These are phyloP conservation scores for Gleditsia sinensis DNA, from an alignment of 306 rosid genomes.

Conservation along the genomic window DNA sequence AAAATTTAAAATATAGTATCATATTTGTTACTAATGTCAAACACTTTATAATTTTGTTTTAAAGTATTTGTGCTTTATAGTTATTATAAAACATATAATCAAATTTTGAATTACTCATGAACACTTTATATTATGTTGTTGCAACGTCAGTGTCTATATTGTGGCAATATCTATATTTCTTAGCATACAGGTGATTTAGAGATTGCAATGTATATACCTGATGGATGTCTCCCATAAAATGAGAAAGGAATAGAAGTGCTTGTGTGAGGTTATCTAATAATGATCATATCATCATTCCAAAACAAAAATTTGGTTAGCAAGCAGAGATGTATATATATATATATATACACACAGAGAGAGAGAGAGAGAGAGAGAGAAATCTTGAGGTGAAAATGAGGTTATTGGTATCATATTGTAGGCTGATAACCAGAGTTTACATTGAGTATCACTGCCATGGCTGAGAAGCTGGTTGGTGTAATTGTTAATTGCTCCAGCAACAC, in stretches of 20 bases:
- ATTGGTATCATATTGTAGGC: background rate
- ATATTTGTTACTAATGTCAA: too few species aligned
- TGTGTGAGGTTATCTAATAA: constrained; percentile 82
- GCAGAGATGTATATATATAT: too few species aligned
- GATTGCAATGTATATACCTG: constrained; percentile 51
- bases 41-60: too few species aligned
- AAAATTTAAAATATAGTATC: too few species aligned
- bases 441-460: constrained; percentile 29
- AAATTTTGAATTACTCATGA: too few species aligned
- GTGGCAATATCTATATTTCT: too few species aligned
- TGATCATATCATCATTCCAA: constrained; percentile 1
- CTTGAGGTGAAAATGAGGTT: background rate
- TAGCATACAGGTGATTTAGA: too few species aligned
- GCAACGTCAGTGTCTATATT: too few species aligned
- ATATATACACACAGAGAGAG: too few species aligned
- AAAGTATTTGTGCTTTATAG: too few species aligned
- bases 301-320: constrained; percentile 25
- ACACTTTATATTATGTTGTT: too few species aligned
- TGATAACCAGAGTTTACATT: constrained; percentile 41
- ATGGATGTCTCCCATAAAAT: constrained; percentile 86
- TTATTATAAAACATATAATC: too few species aligned
- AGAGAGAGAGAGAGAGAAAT: background rate
- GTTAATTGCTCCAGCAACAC: constrained; percentile 70
- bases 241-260: constrained; percentile 76
- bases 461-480: constrained; percentile 82